Evolutionary conservation across 2,329 filamentous ascomycete species (phyloP).

Genomic region (Cercospora janseana): DNA sequence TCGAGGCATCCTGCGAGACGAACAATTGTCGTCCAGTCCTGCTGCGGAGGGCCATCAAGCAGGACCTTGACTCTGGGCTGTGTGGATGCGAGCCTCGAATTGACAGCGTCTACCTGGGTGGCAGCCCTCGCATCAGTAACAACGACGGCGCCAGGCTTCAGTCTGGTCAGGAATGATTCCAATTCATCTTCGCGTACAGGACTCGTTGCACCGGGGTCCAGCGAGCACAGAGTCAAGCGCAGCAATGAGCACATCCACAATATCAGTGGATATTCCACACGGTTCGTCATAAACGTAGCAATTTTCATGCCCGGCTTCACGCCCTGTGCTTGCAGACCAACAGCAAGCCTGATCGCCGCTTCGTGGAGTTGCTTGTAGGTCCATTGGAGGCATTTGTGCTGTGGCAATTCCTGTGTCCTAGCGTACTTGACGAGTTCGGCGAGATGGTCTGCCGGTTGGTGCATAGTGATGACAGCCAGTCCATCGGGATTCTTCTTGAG

Average conservation of each 20-base stretch:
- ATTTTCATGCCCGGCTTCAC: conserved; percentile 20
- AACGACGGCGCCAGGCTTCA: conserved; percentile 19
- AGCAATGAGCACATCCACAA: conserved; percentile 18
- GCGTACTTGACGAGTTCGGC: not conserved
- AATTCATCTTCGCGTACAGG: conserved; percentile 19
- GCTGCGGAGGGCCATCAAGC: conserved; percentile 5
- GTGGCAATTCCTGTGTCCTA: not conserved
- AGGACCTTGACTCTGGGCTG: conserved; percentile 17
- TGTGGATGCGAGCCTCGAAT: not conserved
- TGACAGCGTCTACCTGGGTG: conserved; percentile 10
- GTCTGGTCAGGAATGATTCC: conserved; percentile 11
- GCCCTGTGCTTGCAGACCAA: conserved; percentile 12
- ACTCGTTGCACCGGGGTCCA: conserved; percentile 21
- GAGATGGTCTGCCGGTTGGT: conserved; percentile 11
- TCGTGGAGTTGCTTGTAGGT: conserved; percentile 21
- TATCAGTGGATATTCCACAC: conserved; percentile 21
- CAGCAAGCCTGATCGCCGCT: conserved; percentile 14
- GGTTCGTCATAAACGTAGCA: conserved; percentile 22
- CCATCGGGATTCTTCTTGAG: conserved; percentile 13
- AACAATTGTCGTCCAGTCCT: conserved; percentile 2
- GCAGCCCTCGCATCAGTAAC: conserved; percentile 12
- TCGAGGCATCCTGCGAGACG: not conserved
- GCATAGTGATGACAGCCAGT: conserved; percentile 13
- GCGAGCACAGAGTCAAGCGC: conserved; percentile 16
- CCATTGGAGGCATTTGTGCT: conserved; percentile 18